phyloP scores from a whole-genome alignment of 345 rosid genomes.

The Aegle marmelos region DNA sequence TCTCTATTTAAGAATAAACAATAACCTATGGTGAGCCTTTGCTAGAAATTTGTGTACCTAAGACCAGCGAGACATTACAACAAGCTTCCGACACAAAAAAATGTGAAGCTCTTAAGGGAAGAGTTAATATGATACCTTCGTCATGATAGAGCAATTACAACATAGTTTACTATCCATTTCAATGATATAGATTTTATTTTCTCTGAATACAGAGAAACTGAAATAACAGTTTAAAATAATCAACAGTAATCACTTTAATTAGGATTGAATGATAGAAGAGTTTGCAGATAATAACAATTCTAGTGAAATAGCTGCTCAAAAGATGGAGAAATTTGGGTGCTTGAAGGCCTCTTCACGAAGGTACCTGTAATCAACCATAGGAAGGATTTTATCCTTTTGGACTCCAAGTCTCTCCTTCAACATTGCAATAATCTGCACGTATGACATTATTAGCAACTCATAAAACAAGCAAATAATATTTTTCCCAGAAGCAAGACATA shows the following conservation, averaged over 20 bases:
- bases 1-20: neutral
- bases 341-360: neutral
- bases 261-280: neutral
- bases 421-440: conserved; percentile 70
- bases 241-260: neutral
- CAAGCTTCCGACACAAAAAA: neutral
- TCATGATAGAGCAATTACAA: neutral
- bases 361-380: conserved; percentile 71
- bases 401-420: conserved; percentile 85
- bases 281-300: neutral
- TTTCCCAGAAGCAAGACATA: neutral
- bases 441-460: neutral
- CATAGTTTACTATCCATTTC: neutral
- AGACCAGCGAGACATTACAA: neutral
- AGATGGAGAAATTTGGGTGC: neutral
- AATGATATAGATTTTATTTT: neutral
- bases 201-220: neutral
- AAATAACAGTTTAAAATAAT: neutral
- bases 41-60: neutral
- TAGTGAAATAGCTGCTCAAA: neutral
- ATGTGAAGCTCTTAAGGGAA: neutral
- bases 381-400: conserved; percentile 64
- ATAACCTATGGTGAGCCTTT: neutral
- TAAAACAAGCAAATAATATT: neutral
- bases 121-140: conserved; percentile 2